These are phyloP conservation scores for Phoenix dactylifera DNA, from an alignment of 176 grass and related monocot species.

Conservation along the genomic window DNA sequence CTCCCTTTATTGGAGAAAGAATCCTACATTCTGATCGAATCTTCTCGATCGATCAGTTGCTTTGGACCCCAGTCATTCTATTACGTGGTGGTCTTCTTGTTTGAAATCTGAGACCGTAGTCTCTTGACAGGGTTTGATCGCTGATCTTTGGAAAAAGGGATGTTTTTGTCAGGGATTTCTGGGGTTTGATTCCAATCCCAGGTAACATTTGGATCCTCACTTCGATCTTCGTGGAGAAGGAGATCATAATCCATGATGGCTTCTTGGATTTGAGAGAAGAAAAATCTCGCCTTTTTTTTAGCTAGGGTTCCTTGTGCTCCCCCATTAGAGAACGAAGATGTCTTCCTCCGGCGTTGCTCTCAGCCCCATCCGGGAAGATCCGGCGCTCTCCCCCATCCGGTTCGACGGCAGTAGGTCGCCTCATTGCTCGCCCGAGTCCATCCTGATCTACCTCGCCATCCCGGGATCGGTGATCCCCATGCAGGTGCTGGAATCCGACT, in stretches of 20 bases:
- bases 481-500: constrained; percentile 48
- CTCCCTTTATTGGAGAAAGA: too few relatives aligned
- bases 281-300: background rate
- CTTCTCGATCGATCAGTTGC: too few relatives aligned
- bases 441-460: constrained; percentile 52
- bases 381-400: constrained; percentile 26
- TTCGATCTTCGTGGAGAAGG: constrained; percentile 30
- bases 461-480: constrained; percentile 49
- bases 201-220: constrained; percentile 28
- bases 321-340: constrained; percentile 26
- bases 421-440: constrained; percentile 40
- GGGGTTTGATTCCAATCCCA: background rate
- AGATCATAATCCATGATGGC: constrained; percentile 32
- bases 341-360: constrained; percentile 33
- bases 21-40: too few relatives aligned
- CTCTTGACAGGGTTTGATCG: too few relatives aligned
- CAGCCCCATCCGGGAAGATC: constrained; percentile 27
- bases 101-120: too few relatives aligned
- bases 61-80: too few relatives aligned
- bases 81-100: too few relatives aligned
- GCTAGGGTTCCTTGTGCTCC: constrained; percentile 2
- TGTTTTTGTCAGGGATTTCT: too few relatives aligned
- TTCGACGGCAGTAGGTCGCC: constrained; percentile 26
- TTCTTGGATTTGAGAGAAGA: constrained; percentile 20
- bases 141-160: too few relatives aligned